phyloP scores from a whole-genome alignment of 2,329 filamentous ascomycete species.

The Neopestalotiopsis rosae region DNA sequence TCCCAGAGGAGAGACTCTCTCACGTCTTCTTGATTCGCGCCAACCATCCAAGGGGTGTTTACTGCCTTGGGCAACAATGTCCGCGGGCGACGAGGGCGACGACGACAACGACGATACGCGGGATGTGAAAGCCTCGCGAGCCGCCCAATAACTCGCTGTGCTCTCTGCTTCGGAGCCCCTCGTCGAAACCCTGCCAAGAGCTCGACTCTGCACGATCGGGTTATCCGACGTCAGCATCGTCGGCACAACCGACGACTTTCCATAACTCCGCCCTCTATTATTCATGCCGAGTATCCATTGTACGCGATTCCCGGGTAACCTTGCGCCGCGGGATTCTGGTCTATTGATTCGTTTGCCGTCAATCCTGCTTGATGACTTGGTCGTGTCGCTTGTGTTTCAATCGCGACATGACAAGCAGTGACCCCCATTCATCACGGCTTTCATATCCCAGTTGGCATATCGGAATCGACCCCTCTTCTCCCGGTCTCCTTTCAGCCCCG shows the following conservation, averaged over 20 bases:
- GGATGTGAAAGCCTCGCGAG: background rate
- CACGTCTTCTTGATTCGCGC: background rate
- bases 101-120: constrained; percentile 7
- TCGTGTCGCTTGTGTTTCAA: constrained; percentile 29
- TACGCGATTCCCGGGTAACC: background rate
- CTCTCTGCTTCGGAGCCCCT: constrained; percentile 5
- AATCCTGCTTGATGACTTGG: constrained; percentile 31
- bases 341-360: constrained; percentile 23
- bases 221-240: constrained; percentile 17
- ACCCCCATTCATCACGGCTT: constrained; percentile 15
- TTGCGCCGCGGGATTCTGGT: constrained; percentile 28
- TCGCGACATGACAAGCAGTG: constrained; percentile 23
- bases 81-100: constrained; percentile 1
- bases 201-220: constrained; percentile 17
- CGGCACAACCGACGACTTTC: constrained; percentile 16
- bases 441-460: constrained; percentile 17
- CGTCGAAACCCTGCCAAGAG: constrained; percentile 15
- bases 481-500: constrained; percentile 25
- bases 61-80: constrained; percentile 17
- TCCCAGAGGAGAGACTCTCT: background rate
- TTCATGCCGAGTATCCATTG: constrained; percentile 16
- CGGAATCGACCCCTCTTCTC: constrained; percentile 28
- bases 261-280: background rate
- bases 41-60: constrained; percentile 1
- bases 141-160: background rate